Evolutionary conservation across 2,329 filamentous ascomycete species (phyloP).

Genomic region (Neopestalotiopsis sp.): DNA sequence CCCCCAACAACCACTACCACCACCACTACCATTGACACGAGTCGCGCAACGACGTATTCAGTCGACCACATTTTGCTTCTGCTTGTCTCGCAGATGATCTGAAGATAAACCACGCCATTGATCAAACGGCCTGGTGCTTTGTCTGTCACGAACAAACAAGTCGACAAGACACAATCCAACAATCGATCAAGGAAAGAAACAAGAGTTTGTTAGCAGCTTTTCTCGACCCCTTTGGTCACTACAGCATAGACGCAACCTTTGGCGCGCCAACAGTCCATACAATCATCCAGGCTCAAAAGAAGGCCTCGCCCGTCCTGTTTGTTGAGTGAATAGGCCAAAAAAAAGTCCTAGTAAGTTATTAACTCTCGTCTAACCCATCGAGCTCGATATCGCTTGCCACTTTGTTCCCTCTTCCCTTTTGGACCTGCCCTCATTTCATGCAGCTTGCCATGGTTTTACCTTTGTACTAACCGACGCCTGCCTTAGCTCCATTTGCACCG

Average conservation of each 20-base stretch:
- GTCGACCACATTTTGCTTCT: not conserved
- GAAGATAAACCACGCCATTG: not conserved
- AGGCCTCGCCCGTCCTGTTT: not conserved
- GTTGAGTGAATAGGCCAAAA: not conserved
- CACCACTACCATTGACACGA: not conserved
- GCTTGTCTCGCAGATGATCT: conserved; percentile 4
- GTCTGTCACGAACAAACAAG: conserved; percentile 20
- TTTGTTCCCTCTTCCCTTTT: not conserved
- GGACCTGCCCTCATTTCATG: not conserved
- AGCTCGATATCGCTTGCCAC: not conserved
- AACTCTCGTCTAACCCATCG: not conserved
- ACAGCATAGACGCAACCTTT: not conserved
- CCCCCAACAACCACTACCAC: not conserved
- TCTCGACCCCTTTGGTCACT: not conserved
- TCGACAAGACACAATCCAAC: conserved; percentile 1
- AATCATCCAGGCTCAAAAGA: not conserved
- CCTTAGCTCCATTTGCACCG: not conserved
- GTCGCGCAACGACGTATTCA: not conserved
- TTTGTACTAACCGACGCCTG: not conserved
- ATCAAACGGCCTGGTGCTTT: conserved; percentile 5
- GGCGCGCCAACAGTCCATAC: not conserved
- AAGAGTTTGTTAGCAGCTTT: conserved; percentile 8
- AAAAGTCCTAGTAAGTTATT: not conserved
- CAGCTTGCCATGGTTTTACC: not conserved
- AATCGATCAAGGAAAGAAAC: conserved; percentile 7